Evolutionary conservation across 805 yeast species (phyloP), one percentile per base, ranked within the genome.

Genomic region (Pichia occidentalis): DNA sequence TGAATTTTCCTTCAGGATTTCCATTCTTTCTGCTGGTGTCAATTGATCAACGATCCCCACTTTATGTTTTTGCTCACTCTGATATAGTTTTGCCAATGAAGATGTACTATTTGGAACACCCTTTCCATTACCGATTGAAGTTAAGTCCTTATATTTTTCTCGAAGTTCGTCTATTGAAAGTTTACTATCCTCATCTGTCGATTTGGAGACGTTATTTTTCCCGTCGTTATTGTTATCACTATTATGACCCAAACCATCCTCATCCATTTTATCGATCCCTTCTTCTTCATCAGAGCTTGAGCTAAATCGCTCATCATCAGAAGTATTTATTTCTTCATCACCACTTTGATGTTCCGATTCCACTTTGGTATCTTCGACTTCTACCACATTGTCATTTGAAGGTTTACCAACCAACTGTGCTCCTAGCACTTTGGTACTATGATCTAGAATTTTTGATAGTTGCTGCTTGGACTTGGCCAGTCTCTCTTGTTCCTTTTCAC

Each of bases 371-470:
- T 29, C 44, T 22, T 37, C 36, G n/a, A 36, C 14, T 7, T 13
- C 34, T 16, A 11, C 25, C 42, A 11, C 25, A 29, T 22, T 40
- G 20, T 29, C 34, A 13, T 43, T 18, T 11, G 39, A 34, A 10
- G 36, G 7, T 36, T 68, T 68, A n/a, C 34, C 39, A 22, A 73
- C 75, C 40, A 83, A 58, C 47, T 90, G 95, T 1, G 95, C 94
- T 44, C 87, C 96, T 21, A 90, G 66, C 24, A 90, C 70, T 54
- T 85, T 88, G 0, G 96, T 85, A 18, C 96, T 85, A 52, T 88
- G 92, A 52, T 88, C 95, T 40, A 90, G 65, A 70, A 90, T 88
- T 53, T 85, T 81, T 40, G 85, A 77, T 40, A 90, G 67, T 55
- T 88, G 95, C 51, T 85, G 84, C 54, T 87, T 83, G 26, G 97